phyloP scores from a whole-genome alignment of 495 filamentous ascomycete species.

The Friedmanniomyces endolithicus region DNA sequence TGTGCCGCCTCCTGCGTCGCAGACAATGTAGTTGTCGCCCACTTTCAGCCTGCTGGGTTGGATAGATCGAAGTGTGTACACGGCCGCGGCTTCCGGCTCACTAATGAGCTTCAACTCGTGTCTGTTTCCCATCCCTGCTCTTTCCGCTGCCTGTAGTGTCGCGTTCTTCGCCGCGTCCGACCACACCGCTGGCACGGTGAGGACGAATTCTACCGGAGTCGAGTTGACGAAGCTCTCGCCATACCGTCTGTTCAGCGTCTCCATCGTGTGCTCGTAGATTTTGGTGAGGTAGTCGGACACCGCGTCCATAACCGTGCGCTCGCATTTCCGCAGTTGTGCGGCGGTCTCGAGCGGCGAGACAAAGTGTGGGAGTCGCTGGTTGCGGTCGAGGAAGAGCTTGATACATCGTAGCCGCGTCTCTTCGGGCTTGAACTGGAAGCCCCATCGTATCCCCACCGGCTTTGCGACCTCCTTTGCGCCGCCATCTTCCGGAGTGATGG shows the following conservation, averaged over 20 bases:
- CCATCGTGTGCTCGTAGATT: slow-evolving; percentile 60
- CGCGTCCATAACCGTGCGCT: slow-evolving; percentile 35
- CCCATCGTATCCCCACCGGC: slow-evolving; percentile 46
- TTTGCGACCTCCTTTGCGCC: slow-evolving; percentile 25
- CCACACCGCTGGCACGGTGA: slow-evolving; percentile 59
- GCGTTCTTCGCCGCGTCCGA: slow-evolving; percentile 35
- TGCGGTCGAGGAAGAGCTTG: slow-evolving; percentile 67
- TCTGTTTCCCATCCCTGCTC: slow-evolving; percentile 40
- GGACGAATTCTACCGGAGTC: slow-evolving; percentile 34
- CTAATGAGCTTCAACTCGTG: slow-evolving; percentile 40
- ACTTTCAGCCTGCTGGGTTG: slow-evolving; percentile 29
- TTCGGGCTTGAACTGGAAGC: slow-evolving; percentile 65
- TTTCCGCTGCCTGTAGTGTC: slow-evolving; percentile 33
- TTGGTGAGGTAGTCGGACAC: slow-evolving; percentile 39
- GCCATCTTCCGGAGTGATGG: slow-evolving; percentile 24
- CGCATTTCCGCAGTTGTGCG: slow-evolving; percentile 51
- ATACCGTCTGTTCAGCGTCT: slow-evolving; percentile 48
- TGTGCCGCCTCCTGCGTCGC: slow-evolving; percentile 34
- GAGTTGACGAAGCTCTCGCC: slow-evolving; percentile 33
- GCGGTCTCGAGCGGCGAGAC: slow-evolving; percentile 64
- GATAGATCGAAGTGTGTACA: slow-evolving; percentile 38
- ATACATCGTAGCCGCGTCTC: slow-evolving; percentile 63
- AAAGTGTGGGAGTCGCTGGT: slow-evolving; percentile 64
- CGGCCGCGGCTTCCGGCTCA: slow-evolving; percentile 51
- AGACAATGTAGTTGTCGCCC: slow-evolving; percentile 33